Base-by-base conservation (phyloP, 371 early-diverging fungal genomes). In the Lichtheimia corymbifera region DNA sequence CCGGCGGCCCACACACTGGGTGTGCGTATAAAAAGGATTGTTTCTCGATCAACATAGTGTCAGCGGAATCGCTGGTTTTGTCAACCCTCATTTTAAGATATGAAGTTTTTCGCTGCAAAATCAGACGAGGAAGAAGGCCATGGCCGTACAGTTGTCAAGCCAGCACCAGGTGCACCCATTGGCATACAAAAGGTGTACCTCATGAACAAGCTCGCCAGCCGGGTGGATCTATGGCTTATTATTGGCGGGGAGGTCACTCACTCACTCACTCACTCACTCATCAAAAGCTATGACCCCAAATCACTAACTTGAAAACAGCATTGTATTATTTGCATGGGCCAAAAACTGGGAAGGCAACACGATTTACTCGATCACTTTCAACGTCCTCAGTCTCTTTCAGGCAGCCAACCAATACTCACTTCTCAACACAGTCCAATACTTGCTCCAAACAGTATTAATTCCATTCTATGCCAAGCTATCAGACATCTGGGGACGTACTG, bases 401-500 rank as follows among this genome's bases (percentile, higher is more conserved):
- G 55, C 62, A 0, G 60, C 71, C 3, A 71, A 76, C 12, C 24
- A 71, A 12, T 24, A 59, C 17, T 62, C 65, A 25, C 42, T 77
- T 18, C 63, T 77, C 15, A 68, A 68, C 41, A 70, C 69, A 2
- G 76, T 80, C 17, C 66, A 73, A 24, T 68, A 68, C 55, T 71
- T 76, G 47, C 51, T 77, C 14, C 72, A 76, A 15, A 74, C 78
- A 0, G 80, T 70, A n/a, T 53, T 80, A 7, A 66, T 76, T 4
- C 80, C 80, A 20, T 72, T 80, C 60, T 80, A 76, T 57, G 68
- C 76, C n/a, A 80, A 80, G 51, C 59, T 76, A 15, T 69, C 78
- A 2, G 80, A 80, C 58, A 70, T 80, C 53, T 55, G 66, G 47
- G 80, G 80, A 2, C 66, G 80, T 59, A 66, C 76, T 25, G 58